A percentile compares a stretch with the other conserved stretches of the same genome.
phyloP scores from a whole-genome alignment of 805 yeast genomes.

The Suhomyces sp. region DNA sequence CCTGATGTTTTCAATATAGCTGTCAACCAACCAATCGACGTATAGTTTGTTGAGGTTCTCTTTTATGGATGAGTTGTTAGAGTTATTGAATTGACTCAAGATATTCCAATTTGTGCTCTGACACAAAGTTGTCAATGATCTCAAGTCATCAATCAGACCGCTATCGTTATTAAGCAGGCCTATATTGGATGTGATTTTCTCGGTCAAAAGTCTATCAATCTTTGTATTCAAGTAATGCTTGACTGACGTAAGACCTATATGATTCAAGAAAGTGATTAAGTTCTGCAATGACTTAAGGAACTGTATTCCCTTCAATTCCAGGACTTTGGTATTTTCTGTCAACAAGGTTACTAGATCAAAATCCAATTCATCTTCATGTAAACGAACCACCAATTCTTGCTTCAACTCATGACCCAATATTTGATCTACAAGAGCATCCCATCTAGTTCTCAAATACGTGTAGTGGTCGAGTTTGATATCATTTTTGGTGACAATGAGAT shows the following conservation, averaged over 20 bases:
- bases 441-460: constrained; percentile 9
- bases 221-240: constrained; percentile 27
- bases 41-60: constrained; percentile 28
- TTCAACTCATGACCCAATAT: constrained; percentile 9
- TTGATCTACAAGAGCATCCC: constrained; percentile 14
- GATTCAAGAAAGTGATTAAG: constrained; percentile 32
- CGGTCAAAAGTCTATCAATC: constrained; percentile 29
- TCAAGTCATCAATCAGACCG: constrained; percentile 18
- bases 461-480: constrained; percentile 8
- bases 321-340: too few species aligned
- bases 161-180: constrained; percentile 18
- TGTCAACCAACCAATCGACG: constrained; percentile 32
- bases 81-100: constrained; percentile 8
- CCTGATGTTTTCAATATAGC: constrained; percentile 31
- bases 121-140: constrained; percentile 17
- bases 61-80: constrained; percentile 17
- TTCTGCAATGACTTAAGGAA: constrained; percentile 24
- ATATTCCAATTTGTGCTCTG: constrained; percentile 25
- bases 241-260: constrained; percentile 19
- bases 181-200: constrained; percentile 32
- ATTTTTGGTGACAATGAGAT: constrained; percentile 10
- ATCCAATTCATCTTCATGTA: constrained; percentile 10
- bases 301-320: not conserved
- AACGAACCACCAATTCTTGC: not conserved
- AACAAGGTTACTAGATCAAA: constrained; percentile 4